Percentiles rank a stretch among this genome's conserved stretches.
Evolutionary conservation across 345 rosid species (phyloP).

Genomic region (Litchi chinensis): DNA sequence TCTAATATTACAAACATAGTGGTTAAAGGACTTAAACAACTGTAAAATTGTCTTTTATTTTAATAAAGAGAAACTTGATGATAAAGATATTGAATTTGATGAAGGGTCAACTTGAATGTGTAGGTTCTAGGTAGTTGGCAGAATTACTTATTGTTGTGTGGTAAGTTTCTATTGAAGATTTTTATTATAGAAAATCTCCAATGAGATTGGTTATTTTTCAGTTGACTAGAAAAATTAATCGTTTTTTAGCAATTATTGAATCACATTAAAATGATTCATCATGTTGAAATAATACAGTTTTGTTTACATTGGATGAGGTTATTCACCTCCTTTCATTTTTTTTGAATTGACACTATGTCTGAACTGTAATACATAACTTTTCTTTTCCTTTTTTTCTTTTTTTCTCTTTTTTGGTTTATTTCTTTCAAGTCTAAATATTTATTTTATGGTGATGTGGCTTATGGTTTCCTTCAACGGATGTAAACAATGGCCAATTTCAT

Average conservation of each 20-base stretch:
- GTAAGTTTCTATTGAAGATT: slow-evolving; percentile 26
- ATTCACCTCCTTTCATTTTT: neutral
- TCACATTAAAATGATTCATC: too few relatives aligned
- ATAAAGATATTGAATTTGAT: slow-evolving; percentile 27
- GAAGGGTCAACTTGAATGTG: slow-evolving; percentile 66
- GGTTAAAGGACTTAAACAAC: too few relatives aligned
- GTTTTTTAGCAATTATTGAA: too few relatives aligned
- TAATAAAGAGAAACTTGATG: too few relatives aligned
- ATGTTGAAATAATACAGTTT: too few relatives aligned
- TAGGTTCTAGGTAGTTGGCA: slow-evolving; percentile 83
- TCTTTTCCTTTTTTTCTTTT: neutral
- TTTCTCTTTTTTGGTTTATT: too few relatives aligned
- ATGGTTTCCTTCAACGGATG: neutral
- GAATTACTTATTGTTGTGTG: slow-evolving; percentile 32
- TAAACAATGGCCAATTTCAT: slow-evolving; percentile 1
- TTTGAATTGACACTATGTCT: neutral
- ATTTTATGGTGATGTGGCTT: too few relatives aligned
- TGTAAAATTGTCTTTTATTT: too few relatives aligned
- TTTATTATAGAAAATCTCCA: neutral
- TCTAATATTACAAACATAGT: neutral
- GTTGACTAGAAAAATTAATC: neutral
- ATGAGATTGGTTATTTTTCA: neutral
- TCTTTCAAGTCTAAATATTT: too few relatives aligned
- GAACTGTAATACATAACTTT: neutral
- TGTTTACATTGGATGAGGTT: too few relatives aligned